phyloP scores from a whole-genome alignment of 2,329 filamentous ascomycete species.

The Rugonectria rugulosa region DNA sequence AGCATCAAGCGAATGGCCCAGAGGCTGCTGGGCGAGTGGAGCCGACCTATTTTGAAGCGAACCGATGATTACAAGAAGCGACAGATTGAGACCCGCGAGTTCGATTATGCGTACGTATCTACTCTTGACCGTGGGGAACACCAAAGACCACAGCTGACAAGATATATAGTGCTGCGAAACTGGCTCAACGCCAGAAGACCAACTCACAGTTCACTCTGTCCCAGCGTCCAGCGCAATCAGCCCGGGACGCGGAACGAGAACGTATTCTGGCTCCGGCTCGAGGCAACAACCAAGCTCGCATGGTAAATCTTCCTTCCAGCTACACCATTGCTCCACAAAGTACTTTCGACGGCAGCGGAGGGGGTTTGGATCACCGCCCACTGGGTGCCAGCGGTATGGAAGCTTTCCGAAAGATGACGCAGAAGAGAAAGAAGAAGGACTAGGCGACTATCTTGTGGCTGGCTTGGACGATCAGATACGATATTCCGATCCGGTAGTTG shows the following conservation, averaged over 20 bases:
- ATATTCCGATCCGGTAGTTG: conserved; percentile 6
- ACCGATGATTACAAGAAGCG: conserved; percentile 95
- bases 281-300: conserved; percentile 63
- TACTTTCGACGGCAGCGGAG: conserved; percentile 63
- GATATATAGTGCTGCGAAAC: conserved; percentile 58
- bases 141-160: conserved; percentile 21
- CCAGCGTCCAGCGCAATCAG: conserved; percentile 55
- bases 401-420: conserved; percentile 71
- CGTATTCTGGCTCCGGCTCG: conserved; percentile 64
- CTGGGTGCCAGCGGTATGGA: conserved; percentile 70
- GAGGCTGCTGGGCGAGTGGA: conserved; percentile 93
- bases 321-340: conserved; percentile 69
- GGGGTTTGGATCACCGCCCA: conserved; percentile 62
- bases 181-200: conserved; percentile 58
- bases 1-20: conserved; percentile 94
- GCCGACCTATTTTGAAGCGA: conserved; percentile 88
- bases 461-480: not conserved
- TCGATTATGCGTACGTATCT: conserved; percentile 65
- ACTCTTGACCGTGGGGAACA: not conserved
- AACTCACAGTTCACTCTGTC: conserved; percentile 59
- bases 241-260: conserved; percentile 63
- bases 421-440: conserved; percentile 64
- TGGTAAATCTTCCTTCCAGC: conserved; percentile 61
- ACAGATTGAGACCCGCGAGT: conserved; percentile 68
- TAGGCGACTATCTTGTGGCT: conserved; percentile 13